Percentiles rank a stretch among this genome's conserved stretches.
phyloP scores from a whole-genome alignment of 139 green algal species.

The Ostreobium quekettii region DNA sequence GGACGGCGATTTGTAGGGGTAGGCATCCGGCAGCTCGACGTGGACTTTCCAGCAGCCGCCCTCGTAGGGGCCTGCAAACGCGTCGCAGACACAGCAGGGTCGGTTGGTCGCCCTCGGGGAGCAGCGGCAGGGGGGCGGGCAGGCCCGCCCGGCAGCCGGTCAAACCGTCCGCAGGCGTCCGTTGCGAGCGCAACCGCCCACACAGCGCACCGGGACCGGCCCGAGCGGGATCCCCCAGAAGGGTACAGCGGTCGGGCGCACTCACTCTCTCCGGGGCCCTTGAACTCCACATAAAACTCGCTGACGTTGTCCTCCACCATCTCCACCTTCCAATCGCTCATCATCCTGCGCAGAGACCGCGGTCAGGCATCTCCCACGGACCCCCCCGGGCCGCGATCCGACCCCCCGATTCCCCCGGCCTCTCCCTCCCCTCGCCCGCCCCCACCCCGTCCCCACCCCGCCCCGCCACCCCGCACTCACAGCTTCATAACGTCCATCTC shows the following conservation, averaged over 20 bases:
- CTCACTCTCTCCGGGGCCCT: slow-evolving; percentile 69
- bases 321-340: slow-evolving; percentile 96
- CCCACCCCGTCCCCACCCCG: neutral
- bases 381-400: neutral
- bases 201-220: too few relatives aligned
- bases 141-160: too few relatives aligned
- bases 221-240: too few relatives aligned
- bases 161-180: too few relatives aligned
- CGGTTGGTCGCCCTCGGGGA: too few relatives aligned
- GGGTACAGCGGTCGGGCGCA: too few relatives aligned
- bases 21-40: slow-evolving; percentile 90
- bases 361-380: neutral
- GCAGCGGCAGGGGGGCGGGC: too few relatives aligned
- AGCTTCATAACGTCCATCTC: slow-evolving; percentile 91
- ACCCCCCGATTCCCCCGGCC: neutral
- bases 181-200: too few relatives aligned
- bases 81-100: too few relatives aligned
- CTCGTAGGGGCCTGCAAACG: slow-evolving; percentile 85
- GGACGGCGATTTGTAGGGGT: slow-evolving; percentile 72
- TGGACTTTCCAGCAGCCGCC: slow-evolving; percentile 90
- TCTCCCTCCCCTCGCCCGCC: neutral
- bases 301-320: slow-evolving; percentile 87
- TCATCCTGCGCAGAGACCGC: slow-evolving; percentile 64
- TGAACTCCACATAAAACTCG: slow-evolving; percentile 91
- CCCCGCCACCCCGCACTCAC: slow-evolving; percentile 37